These are phyloP conservation scores for Chaetomiaceae sp. DNA, from an alignment of 2,329 filamentous ascomycete species.

Conservation along the genomic window DNA sequence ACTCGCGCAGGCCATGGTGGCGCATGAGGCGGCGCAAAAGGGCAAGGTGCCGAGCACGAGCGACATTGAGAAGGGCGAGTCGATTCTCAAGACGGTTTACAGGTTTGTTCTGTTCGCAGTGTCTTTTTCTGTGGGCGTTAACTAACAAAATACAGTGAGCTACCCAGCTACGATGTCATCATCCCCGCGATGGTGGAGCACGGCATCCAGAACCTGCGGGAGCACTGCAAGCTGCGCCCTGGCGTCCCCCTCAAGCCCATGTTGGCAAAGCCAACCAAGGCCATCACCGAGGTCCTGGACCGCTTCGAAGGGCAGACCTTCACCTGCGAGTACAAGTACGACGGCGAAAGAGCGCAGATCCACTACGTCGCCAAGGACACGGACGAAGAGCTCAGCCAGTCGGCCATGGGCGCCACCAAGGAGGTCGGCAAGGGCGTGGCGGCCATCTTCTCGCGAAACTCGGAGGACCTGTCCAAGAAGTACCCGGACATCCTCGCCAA, in stretches of 20 bases:
- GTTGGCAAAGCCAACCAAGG: conserved; percentile 97
- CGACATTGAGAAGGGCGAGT: conserved; percentile 78
- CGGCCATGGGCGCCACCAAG: conserved; percentile 55
- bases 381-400: conserved; percentile 61
- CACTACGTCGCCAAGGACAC: conserved; percentile 89
- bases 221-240: conserved; percentile 85
- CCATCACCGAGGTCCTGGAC: conserved; percentile 94
- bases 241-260: conserved; percentile 96
- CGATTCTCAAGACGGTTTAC: conserved; percentile 84
- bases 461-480: conserved; percentile 93
- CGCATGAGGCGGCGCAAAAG: conserved; percentile 71
- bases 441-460: conserved; percentile 95
- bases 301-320: conserved; percentile 94
- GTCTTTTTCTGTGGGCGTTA: not conserved
- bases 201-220: conserved; percentile 75
- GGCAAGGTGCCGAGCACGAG: conserved; percentile 67
- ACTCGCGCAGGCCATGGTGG: conserved; percentile 81
- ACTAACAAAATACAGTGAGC: conserved; percentile 60
- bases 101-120: conserved; percentile 47
- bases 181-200: conserved; percentile 84
- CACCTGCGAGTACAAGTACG: conserved; percentile 98
- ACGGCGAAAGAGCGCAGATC: conserved; percentile 96
- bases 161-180: conserved; percentile 93
- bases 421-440: conserved; percentile 70
- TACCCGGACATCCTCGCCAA: conserved; percentile 94